phyloP scores from a whole-genome alignment of 2,329 filamentous ascomycete genomes.

The Westerdykella aurantiaca region DNA sequence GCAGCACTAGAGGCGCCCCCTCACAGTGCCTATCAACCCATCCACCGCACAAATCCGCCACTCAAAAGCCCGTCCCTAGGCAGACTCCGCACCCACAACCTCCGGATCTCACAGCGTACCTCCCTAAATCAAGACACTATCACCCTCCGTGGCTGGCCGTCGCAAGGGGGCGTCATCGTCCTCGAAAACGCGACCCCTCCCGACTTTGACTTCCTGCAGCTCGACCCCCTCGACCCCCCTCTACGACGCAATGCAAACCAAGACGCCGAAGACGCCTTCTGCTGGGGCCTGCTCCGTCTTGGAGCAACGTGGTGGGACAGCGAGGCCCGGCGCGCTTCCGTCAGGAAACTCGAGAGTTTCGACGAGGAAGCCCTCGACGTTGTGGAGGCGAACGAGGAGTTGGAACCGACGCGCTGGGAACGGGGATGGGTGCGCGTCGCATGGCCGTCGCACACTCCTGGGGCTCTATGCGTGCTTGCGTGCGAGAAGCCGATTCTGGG shows the following conservation, averaged over 20 bases:
- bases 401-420: slow-evolving; percentile 4
- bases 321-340: slow-evolving; percentile 6
- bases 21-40: too few species aligned
- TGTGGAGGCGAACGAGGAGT: slow-evolving; percentile 8
- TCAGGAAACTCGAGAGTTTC: slow-evolving; percentile 6
- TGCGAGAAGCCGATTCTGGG: slow-evolving; percentile 5
- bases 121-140: slow-evolving; percentile 3
- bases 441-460: slow-evolving; percentile 1
- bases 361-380: slow-evolving; percentile 8
- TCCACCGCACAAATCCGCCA: slow-evolving; percentile 4
- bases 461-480: slow-evolving; percentile 7
- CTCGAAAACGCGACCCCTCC: slow-evolving; percentile 1
- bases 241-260: background rate
- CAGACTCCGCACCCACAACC: slow-evolving; percentile 4
- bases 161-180: slow-evolving; percentile 1
- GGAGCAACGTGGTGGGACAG: slow-evolving; percentile 13
- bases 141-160: slow-evolving; percentile 1
- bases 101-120: slow-evolving; percentile 7
- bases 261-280: slow-evolving; percentile 4
- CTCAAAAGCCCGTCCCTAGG: slow-evolving; percentile 1
- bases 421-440: background rate
- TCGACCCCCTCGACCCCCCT: slow-evolving; percentile 7
- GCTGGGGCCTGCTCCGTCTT: slow-evolving; percentile 6
- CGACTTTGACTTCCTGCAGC: slow-evolving; percentile 9
- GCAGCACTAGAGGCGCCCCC: too few species aligned